Base-by-base conservation (phyloP, 2,329 filamentous ascomycete genomes). In the Microsporum audouinii region DNA sequence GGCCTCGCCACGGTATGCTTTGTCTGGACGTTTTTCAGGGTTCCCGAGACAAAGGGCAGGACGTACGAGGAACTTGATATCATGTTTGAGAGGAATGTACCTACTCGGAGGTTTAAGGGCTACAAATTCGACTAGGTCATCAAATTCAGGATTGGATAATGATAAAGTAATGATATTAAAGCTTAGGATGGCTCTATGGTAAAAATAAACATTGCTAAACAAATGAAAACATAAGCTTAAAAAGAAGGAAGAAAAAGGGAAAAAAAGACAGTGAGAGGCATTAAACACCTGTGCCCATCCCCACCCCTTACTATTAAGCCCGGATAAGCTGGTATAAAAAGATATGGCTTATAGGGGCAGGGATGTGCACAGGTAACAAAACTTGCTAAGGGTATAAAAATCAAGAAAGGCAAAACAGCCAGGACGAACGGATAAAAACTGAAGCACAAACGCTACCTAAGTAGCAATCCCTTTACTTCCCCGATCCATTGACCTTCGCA, bases 51-150 rank as follows among this genome's bases (percentile, higher is more conserved):
- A 2, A 64, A 64, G 55, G 66, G 62, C 4, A 63, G 66, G 29
- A 68, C 65, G 17, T 64, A 62, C 38, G 63, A 65, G 39, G 64
- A 66, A 41, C 62, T 66, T 34, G 75, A 78, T 65, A 68, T 76
- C 55, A 68, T 79, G 43, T 78, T 79, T 63, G 73, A 76, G 63
- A 68, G 68, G 36, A 63, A 67, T 4, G 67, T 77, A 6, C 64
- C 69, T 7, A 76, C 76, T 7, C 69, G 75, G 27, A 72, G 75
- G 59, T 79, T 76, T 59, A 68, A 65, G 36, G 60, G 67, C 12
- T 65, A 65, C 53, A 61, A 51, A 23, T 47, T 59, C n/a, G 57
- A 59, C 8, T 59, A 47, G 14, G 38, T 23, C 10, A 14, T 51
- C 5, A 5, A 8, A 45, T 45, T 27, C 41, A 27, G 14, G 2